Base-by-base conservation (phyloP, 2,329 filamentous ascomycete species). In the Trichoderma gracile region DNA sequence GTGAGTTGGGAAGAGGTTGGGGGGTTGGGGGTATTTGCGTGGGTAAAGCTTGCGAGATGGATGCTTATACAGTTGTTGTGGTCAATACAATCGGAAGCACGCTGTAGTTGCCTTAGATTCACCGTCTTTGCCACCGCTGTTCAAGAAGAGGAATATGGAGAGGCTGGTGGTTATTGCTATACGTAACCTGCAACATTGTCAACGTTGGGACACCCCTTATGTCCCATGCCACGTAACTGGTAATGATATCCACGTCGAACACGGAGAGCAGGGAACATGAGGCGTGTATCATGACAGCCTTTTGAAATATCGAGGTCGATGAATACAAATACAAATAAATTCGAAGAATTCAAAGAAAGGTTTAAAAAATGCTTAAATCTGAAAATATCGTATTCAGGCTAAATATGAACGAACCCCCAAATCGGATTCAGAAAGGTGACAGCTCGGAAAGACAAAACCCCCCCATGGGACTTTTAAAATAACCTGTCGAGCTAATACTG, bases 401-500 rank as follows among this genome's bases (percentile, higher is more conserved):
- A 62, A 53, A 62, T 62, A 49, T 40, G 54, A 38, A 62, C n/a
- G 40, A 27, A 62, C 45, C 58, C 58, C 40, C 43, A 9, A 54
- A 62, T 53, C 49, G 47, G 30, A 14, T 5, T 45, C 21, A 27
- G 27, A 19, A 62, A 62, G 12, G 49, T 62, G 58, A 62, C 40
- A 62, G 58, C 58, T 62, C 58, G 58, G 4, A 46, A 14, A 14
- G 33, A 2, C 10, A 4, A 46, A 53, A 17, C 38, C 33, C 10
- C 17, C 38, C 25, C 46, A 43, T 19, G 14, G 27, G 27, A 45
- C 23, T 21, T 30, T 19, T 38, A 12, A 38, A 38, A 38, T 38
- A 46, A 40, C 40, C 40, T 25, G 58, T 42, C 30, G 9, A 30
- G 30, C 30, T 30, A n/a, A n/a, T 27, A 40, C n/a, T 30, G 30